Conservation (phyloP, 768 basidiomycete genomes). For the Mycena olivaceomarginata region DNA sequence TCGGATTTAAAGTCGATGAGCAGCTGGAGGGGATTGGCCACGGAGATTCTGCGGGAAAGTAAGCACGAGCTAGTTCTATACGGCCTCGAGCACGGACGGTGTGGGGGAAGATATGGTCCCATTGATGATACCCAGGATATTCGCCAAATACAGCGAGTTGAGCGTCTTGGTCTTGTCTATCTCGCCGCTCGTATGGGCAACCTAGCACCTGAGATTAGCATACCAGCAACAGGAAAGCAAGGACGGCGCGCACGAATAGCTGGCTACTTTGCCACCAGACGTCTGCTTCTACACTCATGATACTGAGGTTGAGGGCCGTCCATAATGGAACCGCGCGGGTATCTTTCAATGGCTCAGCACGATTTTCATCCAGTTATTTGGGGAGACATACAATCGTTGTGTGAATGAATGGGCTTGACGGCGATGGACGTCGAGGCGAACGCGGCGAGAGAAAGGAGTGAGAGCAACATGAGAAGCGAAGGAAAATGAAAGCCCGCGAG, state of each 20-base stretch:
- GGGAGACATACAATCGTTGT: constrained; percentile 61
- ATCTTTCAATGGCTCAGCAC: constrained; percentile 47
- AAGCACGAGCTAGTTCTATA: background rate
- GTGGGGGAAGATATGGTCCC: constrained; percentile 50
- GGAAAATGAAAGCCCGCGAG: background rate
- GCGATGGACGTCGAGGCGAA: constrained; percentile 54
- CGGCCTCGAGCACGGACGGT: constrained; percentile 3
- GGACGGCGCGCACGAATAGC: constrained; percentile 53
- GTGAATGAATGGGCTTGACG: constrained; percentile 57
- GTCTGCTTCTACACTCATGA: constrained; percentile 64
- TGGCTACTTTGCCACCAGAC: constrained; percentile 59
- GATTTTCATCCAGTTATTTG: background rate
- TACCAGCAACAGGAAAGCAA: background rate
- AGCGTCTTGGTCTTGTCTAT: constrained; percentile 58
- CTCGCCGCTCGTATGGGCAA: constrained; percentile 58
- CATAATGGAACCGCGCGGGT: constrained; percentile 61
- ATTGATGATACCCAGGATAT: constrained; percentile 55
- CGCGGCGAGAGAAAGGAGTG: constrained; percentile 36
- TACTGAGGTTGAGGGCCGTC: constrained; percentile 61
- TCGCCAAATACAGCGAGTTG: constrained; percentile 58
- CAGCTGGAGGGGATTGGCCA: constrained; percentile 56
- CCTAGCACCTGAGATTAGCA: constrained; percentile 40
- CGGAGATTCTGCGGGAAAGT: constrained; percentile 40
- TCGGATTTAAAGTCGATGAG: constrained; percentile 64
- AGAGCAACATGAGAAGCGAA: constrained; percentile 24